Evolutionary conservation across 805 yeast species (phyloP).

Genomic region (Candida fluviatilis): DNA sequence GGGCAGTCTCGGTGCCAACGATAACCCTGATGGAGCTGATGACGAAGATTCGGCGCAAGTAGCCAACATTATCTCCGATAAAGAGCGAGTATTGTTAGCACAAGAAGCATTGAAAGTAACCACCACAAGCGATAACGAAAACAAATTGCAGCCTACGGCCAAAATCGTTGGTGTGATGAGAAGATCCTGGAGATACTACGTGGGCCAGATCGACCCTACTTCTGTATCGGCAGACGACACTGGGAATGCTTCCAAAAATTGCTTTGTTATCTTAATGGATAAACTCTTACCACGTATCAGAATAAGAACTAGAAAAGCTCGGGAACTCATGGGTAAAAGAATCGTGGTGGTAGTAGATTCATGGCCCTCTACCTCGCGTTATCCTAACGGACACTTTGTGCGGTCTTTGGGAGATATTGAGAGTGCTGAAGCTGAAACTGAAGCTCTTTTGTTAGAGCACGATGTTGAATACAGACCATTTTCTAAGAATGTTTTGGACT

Average conservation of each 20-base stretch:
- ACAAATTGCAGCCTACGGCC: conserved; percentile 83
- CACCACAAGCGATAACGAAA: conserved; percentile 39
- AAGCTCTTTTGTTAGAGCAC: conserved; percentile 87
- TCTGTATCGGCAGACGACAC: conserved; percentile 54
- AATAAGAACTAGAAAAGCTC: conserved; percentile 82
- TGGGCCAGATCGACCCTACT: conserved; percentile 83
- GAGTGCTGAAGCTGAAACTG: conserved; percentile 92
- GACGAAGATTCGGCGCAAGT: conserved; percentile 22
- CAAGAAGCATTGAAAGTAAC: conserved; percentile 72
- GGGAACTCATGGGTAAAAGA: conserved; percentile 79
- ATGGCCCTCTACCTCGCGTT: conserved; percentile 81
- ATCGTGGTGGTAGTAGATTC: conserved; percentile 89
- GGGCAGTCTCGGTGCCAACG: conserved; percentile 54
- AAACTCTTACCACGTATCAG: conserved; percentile 80
- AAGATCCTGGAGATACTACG: conserved; percentile 94
- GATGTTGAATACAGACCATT: conserved; percentile 97
- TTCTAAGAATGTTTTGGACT: conserved; percentile 83
- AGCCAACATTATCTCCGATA: conserved; percentile 47
- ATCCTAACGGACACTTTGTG: conserved; percentile 94
- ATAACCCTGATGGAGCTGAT: conserved; percentile 54
- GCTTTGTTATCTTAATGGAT: conserved; percentile 87
- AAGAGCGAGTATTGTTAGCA: conserved; percentile 67
- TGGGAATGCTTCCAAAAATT: conserved; percentile 68
- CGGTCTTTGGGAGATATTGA: conserved; percentile 87
- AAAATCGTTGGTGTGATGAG: conserved; percentile 81